phyloP scores from a whole-genome alignment of 2,329 filamentous ascomycete genomes.

The Mycosphaerella sp. region DNA sequence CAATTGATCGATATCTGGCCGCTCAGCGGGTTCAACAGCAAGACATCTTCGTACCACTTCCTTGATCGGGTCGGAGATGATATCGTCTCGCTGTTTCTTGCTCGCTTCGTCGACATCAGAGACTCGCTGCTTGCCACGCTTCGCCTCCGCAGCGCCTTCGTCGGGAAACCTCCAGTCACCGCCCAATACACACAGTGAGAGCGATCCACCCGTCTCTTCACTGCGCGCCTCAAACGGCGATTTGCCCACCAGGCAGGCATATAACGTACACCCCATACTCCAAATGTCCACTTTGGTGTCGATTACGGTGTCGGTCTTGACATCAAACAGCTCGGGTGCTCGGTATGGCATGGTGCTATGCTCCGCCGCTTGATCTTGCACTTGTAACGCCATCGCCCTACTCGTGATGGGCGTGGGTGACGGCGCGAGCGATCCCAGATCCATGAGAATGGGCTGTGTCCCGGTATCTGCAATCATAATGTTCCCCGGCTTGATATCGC shows the following conservation, averaged over 20 bases:
- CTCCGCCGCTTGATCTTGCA: conserved; percentile 91
- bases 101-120: conserved; percentile 25
- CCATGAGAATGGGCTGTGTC: conserved; percentile 87
- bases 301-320: conserved; percentile 84
- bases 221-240: conserved; percentile 93
- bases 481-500: conserved; percentile 97
- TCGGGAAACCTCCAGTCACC: conserved; percentile 97
- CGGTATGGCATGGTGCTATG: conserved; percentile 99
- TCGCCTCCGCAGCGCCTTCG: conserved; percentile 58
- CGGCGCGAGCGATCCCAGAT: conserved; percentile 83
- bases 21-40: conserved; percentile 75
- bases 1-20: conserved; percentile 80
- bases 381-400: conserved; percentile 79
- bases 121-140: conserved; percentile 50
- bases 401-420: conserved; percentile 86
- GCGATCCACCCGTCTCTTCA: conserved; percentile 89
- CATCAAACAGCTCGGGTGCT: conserved; percentile 94
- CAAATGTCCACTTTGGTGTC: conserved; percentile 98
- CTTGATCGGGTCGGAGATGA: conserved; percentile 74
- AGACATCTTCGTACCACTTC: conserved; percentile 84
- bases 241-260: conserved; percentile 93
- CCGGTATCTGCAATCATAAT: conserved; percentile 98
- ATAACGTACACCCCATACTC: conserved; percentile 95
- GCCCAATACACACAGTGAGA: conserved; percentile 86
- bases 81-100: conserved; percentile 40